Evolutionary conservation across 805 yeast genomes (phyloP), one percentile per base, ranked within the genome.

Genomic region (Pichia exigua): DNA sequence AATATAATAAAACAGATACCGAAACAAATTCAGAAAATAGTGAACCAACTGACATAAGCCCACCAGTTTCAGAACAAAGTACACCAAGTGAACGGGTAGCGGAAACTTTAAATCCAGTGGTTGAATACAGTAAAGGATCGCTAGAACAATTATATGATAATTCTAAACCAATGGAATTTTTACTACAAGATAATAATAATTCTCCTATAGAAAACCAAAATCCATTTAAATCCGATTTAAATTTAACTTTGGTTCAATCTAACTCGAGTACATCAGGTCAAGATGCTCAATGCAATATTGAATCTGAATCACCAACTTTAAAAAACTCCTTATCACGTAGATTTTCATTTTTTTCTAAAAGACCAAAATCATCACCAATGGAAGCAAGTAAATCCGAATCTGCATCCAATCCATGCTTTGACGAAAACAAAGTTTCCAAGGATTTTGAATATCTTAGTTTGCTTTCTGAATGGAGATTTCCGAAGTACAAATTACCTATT

Each of bases 311-410:
- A 30, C 35, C 35, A 30, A 30, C 42, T 1, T 42, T 45, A n/a
- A 48, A 13, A 20, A 48, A 35, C 17, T 24, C 51, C 18, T 24
- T 44, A 28, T 44, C 47, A 18, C 38, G 47, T 9, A 48, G 24
- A 28, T 27, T 48, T 44, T 48, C 51, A 2, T 22, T 38, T 18
- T 48, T 48, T 27, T 43, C 51, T 15, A 24, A 27, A 20, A 48
- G 30, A 38, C 27, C 47, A 12, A 30, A 35, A 26, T 22, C 46
- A 13, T 13, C 35, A 3, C 35, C 35, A 13, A 5, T 30, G 10
- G 35, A 30, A 12, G n/a, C n/a, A 9, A 9, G 10, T 28, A 28
- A 28, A 12, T 6, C 12, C 10, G 13, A 28, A 4, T 30, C 35
- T 13, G 15, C 35, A 30, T 4, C n/a, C 7, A 28, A 28, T 28